These are phyloP conservation scores for Pseudocercospora macadamiae DNA, from an alignment of 2,329 filamentous ascomycete species.

Conservation along the genomic window DNA sequence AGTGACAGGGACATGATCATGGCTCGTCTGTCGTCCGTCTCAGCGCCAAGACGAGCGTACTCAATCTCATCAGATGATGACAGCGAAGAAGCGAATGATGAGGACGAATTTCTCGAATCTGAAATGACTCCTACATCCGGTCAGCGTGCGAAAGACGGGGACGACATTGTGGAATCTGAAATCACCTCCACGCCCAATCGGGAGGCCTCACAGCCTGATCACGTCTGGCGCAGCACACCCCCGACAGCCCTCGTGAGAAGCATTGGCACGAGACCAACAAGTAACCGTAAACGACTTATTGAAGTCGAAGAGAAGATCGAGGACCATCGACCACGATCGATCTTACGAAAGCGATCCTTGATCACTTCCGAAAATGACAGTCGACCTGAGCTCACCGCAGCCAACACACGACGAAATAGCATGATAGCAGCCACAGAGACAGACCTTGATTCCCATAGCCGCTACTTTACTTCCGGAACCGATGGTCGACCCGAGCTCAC, in stretches of 20 bases:
- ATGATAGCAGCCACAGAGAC: conserved; percentile 26
- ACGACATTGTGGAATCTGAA: conserved; percentile 1
- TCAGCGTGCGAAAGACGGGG: conserved; percentile 20
- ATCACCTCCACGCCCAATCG: not conserved
- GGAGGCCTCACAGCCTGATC: not conserved
- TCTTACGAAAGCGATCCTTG: not conserved
- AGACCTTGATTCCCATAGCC: conserved; percentile 22
- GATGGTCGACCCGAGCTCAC: conserved; percentile 24
- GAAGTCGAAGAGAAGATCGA: conserved; percentile 32
- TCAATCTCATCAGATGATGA: conserved; percentile 27
- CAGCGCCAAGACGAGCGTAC: conserved; percentile 29
- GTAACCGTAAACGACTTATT: conserved; percentile 21
- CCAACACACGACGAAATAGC: conserved; percentile 37
- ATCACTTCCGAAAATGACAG: conserved; percentile 1
- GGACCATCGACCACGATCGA: too few relatives aligned
- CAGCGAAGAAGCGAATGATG: conserved; percentile 21
- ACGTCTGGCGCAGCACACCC: not conserved
- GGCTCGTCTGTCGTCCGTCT: conserved; percentile 32
- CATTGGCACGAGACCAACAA: conserved; percentile 6
- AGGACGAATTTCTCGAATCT: conserved; percentile 8
- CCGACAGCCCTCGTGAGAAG: not conserved
- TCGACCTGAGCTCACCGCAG: conserved; percentile 18
- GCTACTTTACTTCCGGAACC: conserved; percentile 32
- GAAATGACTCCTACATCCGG: not conserved
- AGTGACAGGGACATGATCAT: conserved; percentile 23